phyloP scores from a whole-genome alignment of 169 alveolate genomes.

The Pseudocohnilembus persalinus region DNA sequence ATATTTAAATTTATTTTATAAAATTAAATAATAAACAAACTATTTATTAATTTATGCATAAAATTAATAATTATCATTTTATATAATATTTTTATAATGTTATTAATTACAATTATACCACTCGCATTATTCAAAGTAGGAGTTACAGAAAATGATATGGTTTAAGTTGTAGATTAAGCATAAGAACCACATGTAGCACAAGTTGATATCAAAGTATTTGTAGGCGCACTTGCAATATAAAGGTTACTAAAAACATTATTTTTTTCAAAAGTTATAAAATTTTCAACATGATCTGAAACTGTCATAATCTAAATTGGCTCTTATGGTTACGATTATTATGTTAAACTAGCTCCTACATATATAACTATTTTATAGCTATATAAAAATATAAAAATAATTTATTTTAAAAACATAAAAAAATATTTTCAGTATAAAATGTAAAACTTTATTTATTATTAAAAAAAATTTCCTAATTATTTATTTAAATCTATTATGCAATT shows the following conservation, averaged over 20 bases:
- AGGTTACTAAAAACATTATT: not conserved
- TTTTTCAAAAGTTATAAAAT: not conserved
- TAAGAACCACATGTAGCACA: not conserved
- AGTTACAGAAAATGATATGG: not conserved
- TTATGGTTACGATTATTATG: not conserved
- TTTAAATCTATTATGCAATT: too few relatives aligned
- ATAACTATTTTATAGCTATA: not conserved
- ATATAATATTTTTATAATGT: too few relatives aligned
- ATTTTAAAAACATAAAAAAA: too few relatives aligned
- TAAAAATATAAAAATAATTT: too few relatives aligned
- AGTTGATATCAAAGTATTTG: not conserved
- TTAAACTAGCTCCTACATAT: not conserved
- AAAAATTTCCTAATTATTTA: not conserved
- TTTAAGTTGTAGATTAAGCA: not conserved
- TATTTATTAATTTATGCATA: too few relatives aligned
- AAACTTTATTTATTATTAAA: not conserved
- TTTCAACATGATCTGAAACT: not conserved
- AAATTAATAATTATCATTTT: too few relatives aligned
- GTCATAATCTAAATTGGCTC: not conserved
- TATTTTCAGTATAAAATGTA: not conserved
- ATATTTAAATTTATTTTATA: too few relatives aligned
- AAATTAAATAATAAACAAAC: too few relatives aligned
- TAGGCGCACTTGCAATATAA: not conserved
- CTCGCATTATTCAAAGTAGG: not conserved
- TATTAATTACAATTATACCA: not conserved